These are phyloP conservation scores for Bifiguratus adelaidae DNA, from an alignment of 192 early-diverging fungal species.

Conservation along the genomic window DNA sequence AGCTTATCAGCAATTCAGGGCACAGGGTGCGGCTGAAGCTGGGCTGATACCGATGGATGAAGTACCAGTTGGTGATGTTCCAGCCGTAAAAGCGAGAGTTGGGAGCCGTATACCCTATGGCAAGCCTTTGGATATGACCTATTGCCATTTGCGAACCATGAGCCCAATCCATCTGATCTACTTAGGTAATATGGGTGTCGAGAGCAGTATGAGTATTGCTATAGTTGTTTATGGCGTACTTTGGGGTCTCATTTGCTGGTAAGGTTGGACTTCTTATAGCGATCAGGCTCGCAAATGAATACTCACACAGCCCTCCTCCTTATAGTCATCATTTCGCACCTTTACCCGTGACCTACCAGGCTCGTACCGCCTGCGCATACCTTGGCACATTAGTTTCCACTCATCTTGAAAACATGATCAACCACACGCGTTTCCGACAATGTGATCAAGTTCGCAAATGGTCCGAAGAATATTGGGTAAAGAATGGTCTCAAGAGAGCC, in stretches of 20 bases:
- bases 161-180: constrained; percentile 3
- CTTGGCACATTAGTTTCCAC: constrained; percentile 1
- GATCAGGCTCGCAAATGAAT: too few relatives aligned
- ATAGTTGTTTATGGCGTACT: constrained; percentile 1
- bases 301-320: background rate
- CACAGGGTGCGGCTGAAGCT: too few relatives aligned
- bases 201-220: background rate
- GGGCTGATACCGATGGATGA: too few relatives aligned
- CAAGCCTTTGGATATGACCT: constrained; percentile 3
- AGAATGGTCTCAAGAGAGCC: too few relatives aligned
- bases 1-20: too few relatives aligned
- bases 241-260: constrained; percentile 2
- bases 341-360: constrained; percentile 1
- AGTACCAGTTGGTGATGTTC: too few relatives aligned
- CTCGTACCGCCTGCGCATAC: constrained; percentile 1
- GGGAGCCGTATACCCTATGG: too few relatives aligned
- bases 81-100: too few relatives aligned
- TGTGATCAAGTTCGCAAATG: background rate
- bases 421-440: constrained; percentile 1
- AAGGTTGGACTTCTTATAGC: background rate
- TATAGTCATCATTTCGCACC: constrained; percentile 1
- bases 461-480: constrained; percentile 1
- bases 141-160: constrained; percentile 6
- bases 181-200: background rate
- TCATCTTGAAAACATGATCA: constrained; percentile 5